phyloP scores from a whole-genome alignment of 108 stramenopile species.

The Nitzschia sp. region DNA sequence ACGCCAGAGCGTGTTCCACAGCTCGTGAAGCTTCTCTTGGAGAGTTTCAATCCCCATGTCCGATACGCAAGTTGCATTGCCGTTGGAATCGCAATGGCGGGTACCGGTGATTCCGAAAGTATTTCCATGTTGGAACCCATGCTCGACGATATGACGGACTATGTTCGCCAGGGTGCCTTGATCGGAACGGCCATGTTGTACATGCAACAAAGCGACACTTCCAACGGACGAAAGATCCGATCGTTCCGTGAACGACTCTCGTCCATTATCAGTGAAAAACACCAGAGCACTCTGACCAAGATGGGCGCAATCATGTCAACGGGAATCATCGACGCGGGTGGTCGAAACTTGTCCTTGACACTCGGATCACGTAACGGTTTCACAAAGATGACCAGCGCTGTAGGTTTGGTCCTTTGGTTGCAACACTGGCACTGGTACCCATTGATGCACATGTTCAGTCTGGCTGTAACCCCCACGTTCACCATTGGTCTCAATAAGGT shows the following conservation, averaged over 20 bases:
- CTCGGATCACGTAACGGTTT: constrained; percentile 94
- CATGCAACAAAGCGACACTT: constrained; percentile 94
- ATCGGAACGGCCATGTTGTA: constrained; percentile 97
- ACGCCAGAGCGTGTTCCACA: constrained; percentile 93
- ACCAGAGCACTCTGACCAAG: constrained; percentile 96
- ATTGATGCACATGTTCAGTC: constrained; percentile 95
- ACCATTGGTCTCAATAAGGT: constrained; percentile 94
- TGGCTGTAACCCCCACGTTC: constrained; percentile 93
- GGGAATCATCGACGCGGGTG: constrained; percentile 98
- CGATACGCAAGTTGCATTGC: constrained; percentile 99
- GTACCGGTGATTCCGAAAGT: constrained; percentile 91
- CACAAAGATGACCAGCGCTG: constrained; percentile 92
- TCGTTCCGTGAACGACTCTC: constrained; percentile 89
- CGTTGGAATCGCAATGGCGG: constrained; percentile 98
- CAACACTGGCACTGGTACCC: constrained; percentile 99
- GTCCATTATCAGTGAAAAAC: constrained; percentile 84
- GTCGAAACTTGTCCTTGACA: constrained; percentile 90
- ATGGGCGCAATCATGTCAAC: constrained; percentile 98
- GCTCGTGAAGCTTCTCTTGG: constrained; percentile 92
- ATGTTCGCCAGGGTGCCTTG: constrained; percentile 97
- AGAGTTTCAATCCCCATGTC: constrained; percentile 99
- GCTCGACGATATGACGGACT: constrained; percentile 97
- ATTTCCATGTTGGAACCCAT: constrained; percentile 98
- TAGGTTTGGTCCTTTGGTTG: constrained; percentile 94
- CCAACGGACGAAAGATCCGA: constrained; percentile 78